Percentiles rank a stretch among this genome's conserved stretches.
Evolutionary conservation across 306 rosid genomes (phyloP).

Genomic region (Vicia villosa): DNA sequence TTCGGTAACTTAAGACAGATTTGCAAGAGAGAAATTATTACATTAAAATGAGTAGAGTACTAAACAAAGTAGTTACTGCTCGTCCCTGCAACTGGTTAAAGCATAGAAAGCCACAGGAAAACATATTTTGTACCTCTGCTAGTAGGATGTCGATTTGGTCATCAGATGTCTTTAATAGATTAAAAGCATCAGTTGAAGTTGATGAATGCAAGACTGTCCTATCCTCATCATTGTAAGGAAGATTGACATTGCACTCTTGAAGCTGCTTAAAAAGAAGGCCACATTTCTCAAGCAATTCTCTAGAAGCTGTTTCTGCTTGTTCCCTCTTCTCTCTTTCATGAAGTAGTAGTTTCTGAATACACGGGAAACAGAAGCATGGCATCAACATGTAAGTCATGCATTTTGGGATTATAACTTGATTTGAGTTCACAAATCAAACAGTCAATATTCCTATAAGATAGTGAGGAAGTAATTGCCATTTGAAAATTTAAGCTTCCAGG

Average conservation of each 20-base stretch:
- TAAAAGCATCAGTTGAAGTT: slow-evolving; percentile 50
- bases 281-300: slow-evolving; percentile 60
- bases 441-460: slow-evolving; percentile 6
- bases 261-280: slow-evolving; percentile 64
- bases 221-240: slow-evolving; percentile 46
- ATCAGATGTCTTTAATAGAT: slow-evolving; percentile 64
- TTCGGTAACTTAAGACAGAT: not conserved
- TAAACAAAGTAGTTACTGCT: slow-evolving; percentile 13
- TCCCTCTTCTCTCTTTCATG: slow-evolving; percentile 63
- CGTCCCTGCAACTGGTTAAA: slow-evolving; percentile 23
- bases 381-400: slow-evolving; percentile 31
- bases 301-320: slow-evolving; percentile 52
- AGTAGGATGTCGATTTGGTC: slow-evolving; percentile 63
- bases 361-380: slow-evolving; percentile 27
- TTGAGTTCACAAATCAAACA: slow-evolving; percentile 21
- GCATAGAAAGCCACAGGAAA: not conserved
- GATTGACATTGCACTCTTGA: slow-evolving; percentile 60
- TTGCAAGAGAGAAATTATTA: slow-evolving; percentile 8
- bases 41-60: slow-evolving; percentile 21
- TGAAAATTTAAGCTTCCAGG: slow-evolving; percentile 22
- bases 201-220: slow-evolving; percentile 45
- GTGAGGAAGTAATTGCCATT: slow-evolving; percentile 26
- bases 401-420: slow-evolving; percentile 12
- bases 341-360: slow-evolving; percentile 60
- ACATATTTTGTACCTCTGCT: slow-evolving; percentile 60